Evolutionary conservation across 2,329 filamentous ascomycete genomes (phyloP).

Genomic region (Pyricularia pennisetigena): DNA sequence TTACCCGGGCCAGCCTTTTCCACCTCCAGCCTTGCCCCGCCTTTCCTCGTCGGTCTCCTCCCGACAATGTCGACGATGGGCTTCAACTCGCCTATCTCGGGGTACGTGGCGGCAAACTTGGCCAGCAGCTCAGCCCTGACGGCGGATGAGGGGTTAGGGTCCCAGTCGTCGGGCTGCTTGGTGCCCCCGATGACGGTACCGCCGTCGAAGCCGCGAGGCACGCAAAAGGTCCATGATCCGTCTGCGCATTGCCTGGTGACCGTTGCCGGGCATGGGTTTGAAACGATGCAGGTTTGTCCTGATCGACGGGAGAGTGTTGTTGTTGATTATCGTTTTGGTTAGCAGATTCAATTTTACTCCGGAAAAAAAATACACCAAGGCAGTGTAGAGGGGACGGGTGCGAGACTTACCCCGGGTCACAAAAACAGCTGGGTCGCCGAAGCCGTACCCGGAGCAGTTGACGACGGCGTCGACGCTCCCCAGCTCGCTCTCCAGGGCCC

Average conservation of each 20-base stretch:
- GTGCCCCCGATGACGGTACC: constrained; percentile 59
- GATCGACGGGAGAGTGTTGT: neutral
- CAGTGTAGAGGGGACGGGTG: neutral
- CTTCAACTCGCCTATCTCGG: constrained; percentile 13
- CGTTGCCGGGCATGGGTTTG: constrained; percentile 25
- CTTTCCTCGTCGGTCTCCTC: constrained; percentile 31
- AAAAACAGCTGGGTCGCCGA: constrained; percentile 27
- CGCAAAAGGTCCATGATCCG: constrained; percentile 52
- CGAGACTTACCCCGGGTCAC: constrained; percentile 27
- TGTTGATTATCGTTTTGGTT: neutral
- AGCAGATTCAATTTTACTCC: neutral
- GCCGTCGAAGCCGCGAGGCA: constrained; percentile 50
- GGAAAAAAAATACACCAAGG: neutral
- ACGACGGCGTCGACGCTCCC: constrained; percentile 23
- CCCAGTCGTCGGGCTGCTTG: constrained; percentile 50
- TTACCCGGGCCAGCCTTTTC: constrained; percentile 23
- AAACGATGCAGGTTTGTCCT: constrained; percentile 37
- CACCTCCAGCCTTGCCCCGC: constrained; percentile 42
- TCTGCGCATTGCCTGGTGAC: constrained; percentile 54
- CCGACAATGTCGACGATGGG: constrained; percentile 30
- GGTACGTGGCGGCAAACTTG: constrained; percentile 23
- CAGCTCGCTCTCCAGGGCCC: constrained; percentile 20
- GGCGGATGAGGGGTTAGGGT: constrained; percentile 33
- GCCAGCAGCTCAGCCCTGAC: constrained; percentile 36
- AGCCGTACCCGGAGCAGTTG: constrained; percentile 36